Base-by-base conservation (phyloP, 2,329 filamentous ascomycete genomes). In the Chrysoporthe deuterocubensis region DNA sequence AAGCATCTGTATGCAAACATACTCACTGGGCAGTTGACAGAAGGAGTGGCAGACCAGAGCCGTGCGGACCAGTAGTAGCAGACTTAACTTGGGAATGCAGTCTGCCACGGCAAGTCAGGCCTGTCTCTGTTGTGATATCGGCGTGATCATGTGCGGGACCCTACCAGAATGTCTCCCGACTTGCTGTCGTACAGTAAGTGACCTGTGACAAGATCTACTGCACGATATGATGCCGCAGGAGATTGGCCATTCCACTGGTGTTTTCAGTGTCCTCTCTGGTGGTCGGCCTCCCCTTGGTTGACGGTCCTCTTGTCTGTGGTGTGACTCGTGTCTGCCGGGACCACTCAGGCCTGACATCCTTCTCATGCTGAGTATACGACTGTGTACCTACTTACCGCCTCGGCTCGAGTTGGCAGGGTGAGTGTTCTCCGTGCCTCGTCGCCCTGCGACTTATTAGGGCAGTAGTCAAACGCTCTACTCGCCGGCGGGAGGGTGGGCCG, bases 371-470 rank as follows among this genome's bases (percentile, higher is more conserved):
- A 34, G 52, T 26, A 50, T 32, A 54, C 26, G 26, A 26, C 26
- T 14, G 16, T 32, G 14, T 54, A 54, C 50, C 50, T 54, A 54
- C 50, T 21, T 54, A 26, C 9, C 50, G 26, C 16, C 32, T 11
- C 21, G 21, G 11, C n/a, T 48, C n/a, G 44, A 6, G 48, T 52
- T 52, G 48, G 32, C 52, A 61, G 59, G 59, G 59, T 61, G 59
- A 61, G 59, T 46, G 59, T 61, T 48, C 21, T 61, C 59, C 59
- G 59, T 48, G 6, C 37, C 44, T 14, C 11, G 57, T 57, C 54
- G 34, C 40, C 14, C 16, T 18, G 18, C 32, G 16, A 18, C 34
- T 34, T 21, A 16, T n/a, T 6, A 16, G 9, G 50, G 14, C 50
- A 54, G 26, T 34, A 11, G 50, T 52, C 14, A 52, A n/a, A 52